Conservation (phyloP, 1,139 yeast genomes). For the Debaryomyces nepalensis region DNA sequence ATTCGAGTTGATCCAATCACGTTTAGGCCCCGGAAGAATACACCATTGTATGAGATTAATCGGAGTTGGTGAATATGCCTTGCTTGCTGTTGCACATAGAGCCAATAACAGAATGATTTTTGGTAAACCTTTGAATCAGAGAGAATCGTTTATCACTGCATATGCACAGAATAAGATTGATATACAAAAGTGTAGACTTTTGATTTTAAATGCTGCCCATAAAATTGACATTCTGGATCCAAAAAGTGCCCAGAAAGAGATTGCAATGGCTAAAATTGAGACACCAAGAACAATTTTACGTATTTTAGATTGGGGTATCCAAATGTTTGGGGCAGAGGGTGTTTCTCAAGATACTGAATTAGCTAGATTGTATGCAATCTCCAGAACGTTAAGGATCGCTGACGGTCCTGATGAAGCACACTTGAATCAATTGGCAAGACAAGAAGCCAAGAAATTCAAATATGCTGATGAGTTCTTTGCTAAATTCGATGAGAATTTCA, state of each 20-base stretch:
- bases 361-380: conserved; percentile 58
- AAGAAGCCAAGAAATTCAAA: conserved; percentile 42
- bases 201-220: conserved; percentile 70
- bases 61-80: conserved; percentile 69
- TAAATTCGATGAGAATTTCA: conserved; percentile 25
- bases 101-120: conserved; percentile 61
- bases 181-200: conserved; percentile 58
- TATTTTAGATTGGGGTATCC: conserved; percentile 70
- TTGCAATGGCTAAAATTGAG: conserved; percentile 71
- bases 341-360: conserved; percentile 66
- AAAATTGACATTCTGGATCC: conserved; percentile 62
- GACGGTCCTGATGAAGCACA: conserved; percentile 83
- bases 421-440: conserved; percentile 60
- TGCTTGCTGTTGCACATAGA: conserved; percentile 55
- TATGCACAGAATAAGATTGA: conserved; percentile 65
- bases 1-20: conserved; percentile 69
- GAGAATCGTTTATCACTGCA: conserved; percentile 56
- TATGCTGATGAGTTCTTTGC: conserved; percentile 41
- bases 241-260: conserved; percentile 60
- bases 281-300: conserved; percentile 62
- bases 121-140: conserved; percentile 57
- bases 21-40: conserved; percentile 74
- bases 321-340: conserved; percentile 73
- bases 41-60: conserved; percentile 77
- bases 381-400: conserved; percentile 68